phyloP scores from a whole-genome alignment of 441 rosid genomes.

The Euphorbia celastroides region DNA sequence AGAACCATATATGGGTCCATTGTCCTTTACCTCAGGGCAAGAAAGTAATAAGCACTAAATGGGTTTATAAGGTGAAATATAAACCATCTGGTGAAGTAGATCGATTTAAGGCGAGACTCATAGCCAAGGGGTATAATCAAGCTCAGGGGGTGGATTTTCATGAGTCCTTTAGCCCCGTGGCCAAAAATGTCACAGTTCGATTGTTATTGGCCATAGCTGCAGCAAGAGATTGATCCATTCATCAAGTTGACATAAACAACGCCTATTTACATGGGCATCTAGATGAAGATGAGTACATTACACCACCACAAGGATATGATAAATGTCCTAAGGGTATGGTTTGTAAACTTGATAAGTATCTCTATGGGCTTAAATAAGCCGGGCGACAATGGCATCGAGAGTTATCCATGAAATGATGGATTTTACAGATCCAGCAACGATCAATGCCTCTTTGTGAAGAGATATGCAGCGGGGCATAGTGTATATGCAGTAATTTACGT shows the following conservation, averaged over 20 bases:
- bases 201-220: neutral
- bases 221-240: neutral
- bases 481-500: too few relatives aligned
- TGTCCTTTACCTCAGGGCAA: neutral
- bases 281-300: neutral
- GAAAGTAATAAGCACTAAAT: neutral
- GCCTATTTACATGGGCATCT: neutral
- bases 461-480: neutral
- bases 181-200: neutral
- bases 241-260: neutral
- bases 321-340: neutral
- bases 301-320: neutral
- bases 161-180: neutral
- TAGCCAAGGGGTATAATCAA: neutral
- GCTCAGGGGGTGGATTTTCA: neutral
- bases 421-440: neutral
- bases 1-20: neutral
- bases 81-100: neutral
- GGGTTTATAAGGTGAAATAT: neutral
- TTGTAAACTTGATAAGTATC: neutral
- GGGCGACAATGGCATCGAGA: neutral
- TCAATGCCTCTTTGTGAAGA: neutral
- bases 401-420: neutral
- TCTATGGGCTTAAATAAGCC: neutral
- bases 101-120: neutral